Evolutionary conservation across 805 yeast species (phyloP).

Genomic region (Lachancea dasiensis): DNA sequence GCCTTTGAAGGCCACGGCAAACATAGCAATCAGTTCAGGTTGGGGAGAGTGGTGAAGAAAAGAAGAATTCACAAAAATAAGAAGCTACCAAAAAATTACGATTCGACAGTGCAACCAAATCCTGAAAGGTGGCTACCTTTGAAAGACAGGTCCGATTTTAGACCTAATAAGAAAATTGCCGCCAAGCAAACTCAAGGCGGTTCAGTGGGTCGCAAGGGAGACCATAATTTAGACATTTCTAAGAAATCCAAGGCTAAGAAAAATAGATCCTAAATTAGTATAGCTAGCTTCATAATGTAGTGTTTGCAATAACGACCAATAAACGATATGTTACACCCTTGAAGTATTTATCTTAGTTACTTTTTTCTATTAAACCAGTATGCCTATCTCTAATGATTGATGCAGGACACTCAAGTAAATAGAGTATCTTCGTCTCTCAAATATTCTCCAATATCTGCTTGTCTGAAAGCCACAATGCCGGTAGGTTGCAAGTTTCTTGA

Average conservation of each 20-base stretch:
- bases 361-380: background rate
- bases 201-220: constrained; percentile 38
- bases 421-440: constrained; percentile 96
- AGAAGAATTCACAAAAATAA: constrained; percentile 32
- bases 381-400: background rate
- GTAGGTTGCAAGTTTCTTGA: constrained; percentile 87
- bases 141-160: constrained; percentile 78
- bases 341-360: background rate
- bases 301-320: background rate
- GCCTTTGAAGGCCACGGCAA: constrained; percentile 17
- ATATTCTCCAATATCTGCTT: constrained; percentile 96
- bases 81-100: constrained; percentile 39
- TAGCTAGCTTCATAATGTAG: too few species aligned
- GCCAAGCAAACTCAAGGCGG: constrained; percentile 53
- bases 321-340: background rate
- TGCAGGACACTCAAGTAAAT: constrained; percentile 51
- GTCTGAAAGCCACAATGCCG: constrained; percentile 91
- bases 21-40: constrained; percentile 8
- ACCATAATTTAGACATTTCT: constrained; percentile 29
- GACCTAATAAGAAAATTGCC: constrained; percentile 56
- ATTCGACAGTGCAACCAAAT: constrained; percentile 38
- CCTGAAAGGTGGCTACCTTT: constrained; percentile 89
- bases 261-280: too few species aligned
- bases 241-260: constrained; percentile 22
- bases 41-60: constrained; percentile 23